phyloP scores from a whole-genome alignment of 129 eudicot species.

The Pittosporum tobira region DNA sequence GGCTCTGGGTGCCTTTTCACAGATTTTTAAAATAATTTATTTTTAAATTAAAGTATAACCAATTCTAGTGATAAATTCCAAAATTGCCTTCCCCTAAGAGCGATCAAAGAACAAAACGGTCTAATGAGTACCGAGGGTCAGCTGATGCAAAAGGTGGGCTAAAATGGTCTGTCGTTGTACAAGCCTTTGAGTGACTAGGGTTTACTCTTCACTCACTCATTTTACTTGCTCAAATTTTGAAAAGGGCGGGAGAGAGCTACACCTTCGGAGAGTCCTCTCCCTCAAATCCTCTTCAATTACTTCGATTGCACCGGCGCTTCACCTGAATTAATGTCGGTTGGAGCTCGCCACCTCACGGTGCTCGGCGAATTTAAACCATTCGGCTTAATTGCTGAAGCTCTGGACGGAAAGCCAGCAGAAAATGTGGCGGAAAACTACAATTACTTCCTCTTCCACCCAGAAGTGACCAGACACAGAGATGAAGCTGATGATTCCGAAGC shows the following conservation, averaged over 20 bases:
- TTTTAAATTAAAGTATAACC: no score
- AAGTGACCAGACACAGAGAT: slow-evolving; percentile 51
- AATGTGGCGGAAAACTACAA: slow-evolving; percentile 38
- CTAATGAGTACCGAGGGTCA: no score
- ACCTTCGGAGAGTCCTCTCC: not conserved
- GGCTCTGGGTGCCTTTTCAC: no score
- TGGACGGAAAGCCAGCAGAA: slow-evolving; percentile 67
- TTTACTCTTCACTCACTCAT: not conserved
- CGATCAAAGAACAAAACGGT: no score
- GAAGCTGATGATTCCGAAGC: slow-evolving; percentile 32
- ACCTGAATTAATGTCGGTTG: slow-evolving; percentile 41
- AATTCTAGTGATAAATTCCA: no score
- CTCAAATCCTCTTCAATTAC: not conserved
- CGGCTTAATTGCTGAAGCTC: slow-evolving; percentile 79
- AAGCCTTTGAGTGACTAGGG: no score
- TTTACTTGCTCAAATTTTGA: not conserved
- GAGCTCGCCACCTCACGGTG: slow-evolving; percentile 62
- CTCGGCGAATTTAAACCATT: slow-evolving; percentile 85
- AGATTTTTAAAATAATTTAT: no score
- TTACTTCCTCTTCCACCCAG: slow-evolving; percentile 71
- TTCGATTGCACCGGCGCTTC: not conserved
- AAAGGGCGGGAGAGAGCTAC: slow-evolving; percentile 7
- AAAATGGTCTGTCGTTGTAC: no score
- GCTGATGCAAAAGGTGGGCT: no score
- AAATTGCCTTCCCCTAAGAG: no score